These are phyloP conservation scores for Toxoplasma gondii DNA, from an alignment of 169 alveolate genomes.

Conservation along the genomic window DNA sequence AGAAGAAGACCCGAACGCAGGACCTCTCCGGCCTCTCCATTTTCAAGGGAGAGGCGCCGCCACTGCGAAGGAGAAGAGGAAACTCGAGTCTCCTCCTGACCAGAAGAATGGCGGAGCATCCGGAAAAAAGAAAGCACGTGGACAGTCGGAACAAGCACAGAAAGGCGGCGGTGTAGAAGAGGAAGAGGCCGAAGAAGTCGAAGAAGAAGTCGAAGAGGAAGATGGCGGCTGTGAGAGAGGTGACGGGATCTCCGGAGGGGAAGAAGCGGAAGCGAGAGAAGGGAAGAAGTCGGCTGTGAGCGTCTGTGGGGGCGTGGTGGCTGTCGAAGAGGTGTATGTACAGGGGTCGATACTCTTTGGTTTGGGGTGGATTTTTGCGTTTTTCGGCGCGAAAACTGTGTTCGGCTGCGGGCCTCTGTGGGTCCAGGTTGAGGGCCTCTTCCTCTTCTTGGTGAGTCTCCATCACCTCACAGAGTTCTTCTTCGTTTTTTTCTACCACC, in stretches of 20 bases:
- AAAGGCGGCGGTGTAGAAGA: too few relatives aligned
- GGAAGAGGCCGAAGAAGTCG: too few relatives aligned
- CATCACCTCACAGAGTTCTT: conserved; percentile 54
- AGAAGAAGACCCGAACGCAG: too few relatives aligned
- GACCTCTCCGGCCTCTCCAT: too few relatives aligned
- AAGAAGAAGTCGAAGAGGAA: not conserved
- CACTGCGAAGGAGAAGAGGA: too few relatives aligned
- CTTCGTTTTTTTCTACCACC: conserved; percentile 49
- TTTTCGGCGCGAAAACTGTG: conserved; percentile 7
- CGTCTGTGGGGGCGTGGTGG: not conserved
- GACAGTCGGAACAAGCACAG: too few relatives aligned
- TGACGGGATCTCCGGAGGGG: not conserved
- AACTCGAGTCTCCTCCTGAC: too few relatives aligned
- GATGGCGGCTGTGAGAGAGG: not conserved
- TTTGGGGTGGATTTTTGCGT: not conserved
- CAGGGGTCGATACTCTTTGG: not conserved
- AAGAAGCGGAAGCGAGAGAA: not conserved
- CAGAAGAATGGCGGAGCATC: too few relatives aligned
- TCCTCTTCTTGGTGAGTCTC: conserved; percentile 49
- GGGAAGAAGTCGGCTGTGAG: not conserved
- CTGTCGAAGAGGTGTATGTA: not conserved
- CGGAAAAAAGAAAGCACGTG: too few relatives aligned
- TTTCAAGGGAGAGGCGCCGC: too few relatives aligned
- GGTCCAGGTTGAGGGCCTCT: conserved; percentile 48
- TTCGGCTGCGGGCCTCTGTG: conserved; percentile 42